Conservation (phyloP, 1,139 yeast genomes). For the Oligophagozyma castellii region DNA sequence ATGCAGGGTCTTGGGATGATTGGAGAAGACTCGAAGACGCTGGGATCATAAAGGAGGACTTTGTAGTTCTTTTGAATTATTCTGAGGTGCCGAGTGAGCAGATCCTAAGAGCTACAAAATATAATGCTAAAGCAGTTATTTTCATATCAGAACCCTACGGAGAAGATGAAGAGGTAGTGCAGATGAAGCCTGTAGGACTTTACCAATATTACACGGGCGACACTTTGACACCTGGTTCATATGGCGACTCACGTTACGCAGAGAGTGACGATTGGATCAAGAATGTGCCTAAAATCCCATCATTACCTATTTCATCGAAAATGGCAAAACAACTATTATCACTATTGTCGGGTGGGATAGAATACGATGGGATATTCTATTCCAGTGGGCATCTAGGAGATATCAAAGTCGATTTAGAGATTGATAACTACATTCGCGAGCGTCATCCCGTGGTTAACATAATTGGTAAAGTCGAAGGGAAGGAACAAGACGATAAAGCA, state of each 20-base stretch:
- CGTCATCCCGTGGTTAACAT: constrained; percentile 69
- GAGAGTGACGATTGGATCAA: constrained; percentile 4
- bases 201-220: constrained; percentile 65
- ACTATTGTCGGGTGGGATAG: constrained; percentile 27
- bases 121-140: constrained; percentile 42
- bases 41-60: constrained; percentile 26
- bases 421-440: constrained; percentile 39
- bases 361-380: constrained; percentile 25
- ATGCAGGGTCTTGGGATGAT: constrained; percentile 53
- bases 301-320: constrained; percentile 59
- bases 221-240: constrained; percentile 67
- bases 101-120: constrained; percentile 35
- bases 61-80: constrained; percentile 48
- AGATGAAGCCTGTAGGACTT: constrained; percentile 51
- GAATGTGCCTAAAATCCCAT: constrained; percentile 50
- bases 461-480: constrained; percentile 62
- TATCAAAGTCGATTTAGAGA: constrained; percentile 27
- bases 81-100: constrained; percentile 42
- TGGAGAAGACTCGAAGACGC: constrained; percentile 30
- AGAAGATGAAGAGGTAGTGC: constrained; percentile 33
- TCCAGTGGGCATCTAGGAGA: constrained; percentile 26
- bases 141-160: constrained; percentile 26
- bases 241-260: constrained; percentile 23
- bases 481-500: constrained; percentile 66
- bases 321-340: constrained; percentile 45